Evolutionary conservation across 1,284 basidiomycete genomes (phyloP).

Genomic region (Cryptococcus sp.): DNA sequence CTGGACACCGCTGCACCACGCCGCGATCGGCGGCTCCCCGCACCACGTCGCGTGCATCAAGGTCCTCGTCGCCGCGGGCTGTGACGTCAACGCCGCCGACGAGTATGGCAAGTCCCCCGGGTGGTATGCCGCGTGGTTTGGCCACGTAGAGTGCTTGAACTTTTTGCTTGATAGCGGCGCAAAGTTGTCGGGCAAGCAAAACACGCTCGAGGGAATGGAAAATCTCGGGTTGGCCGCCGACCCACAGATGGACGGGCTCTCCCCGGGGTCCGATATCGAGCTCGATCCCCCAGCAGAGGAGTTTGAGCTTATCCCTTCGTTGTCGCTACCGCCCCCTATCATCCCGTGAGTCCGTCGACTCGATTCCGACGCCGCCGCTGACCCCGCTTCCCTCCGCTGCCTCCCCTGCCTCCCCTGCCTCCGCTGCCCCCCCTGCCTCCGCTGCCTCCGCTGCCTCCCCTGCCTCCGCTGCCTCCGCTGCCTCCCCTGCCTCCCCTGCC

Average conservation of each 20-base stretch:
- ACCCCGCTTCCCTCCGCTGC: background rate
- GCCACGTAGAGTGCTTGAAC: conserved; percentile 74
- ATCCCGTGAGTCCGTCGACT: conserved; percentile 70
- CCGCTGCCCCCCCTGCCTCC: too few species aligned
- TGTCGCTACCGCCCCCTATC: conserved; percentile 94
- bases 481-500: too few species aligned
- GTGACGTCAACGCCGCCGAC: conserved; percentile 70
- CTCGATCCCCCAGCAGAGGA: conserved; percentile 53
- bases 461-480: too few species aligned
- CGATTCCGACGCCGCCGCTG: background rate
- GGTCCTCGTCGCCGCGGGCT: conserved; percentile 69
- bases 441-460: too few species aligned
- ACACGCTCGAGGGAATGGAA: conserved; percentile 38
- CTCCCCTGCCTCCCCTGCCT: too few species aligned
- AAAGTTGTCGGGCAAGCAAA: conserved; percentile 39
- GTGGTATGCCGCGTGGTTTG: conserved; percentile 98
- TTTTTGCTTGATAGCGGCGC: conserved; percentile 62
- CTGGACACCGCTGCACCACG: conserved; percentile 97
- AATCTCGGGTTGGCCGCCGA: conserved; percentile 46
- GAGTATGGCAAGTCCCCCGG: conserved; percentile 82
- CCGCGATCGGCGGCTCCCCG: conserved; percentile 72
- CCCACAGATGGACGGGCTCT: conserved; percentile 46
- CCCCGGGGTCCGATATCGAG: conserved; percentile 60
- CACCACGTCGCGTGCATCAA: conserved; percentile 67
- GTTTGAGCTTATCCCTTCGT: conserved; percentile 81